Evolutionary conservation across 2,329 filamentous ascomycete species (phyloP), one percentile per base, ranked within the genome.

Genomic region (Plenodomus lindquistii): DNA sequence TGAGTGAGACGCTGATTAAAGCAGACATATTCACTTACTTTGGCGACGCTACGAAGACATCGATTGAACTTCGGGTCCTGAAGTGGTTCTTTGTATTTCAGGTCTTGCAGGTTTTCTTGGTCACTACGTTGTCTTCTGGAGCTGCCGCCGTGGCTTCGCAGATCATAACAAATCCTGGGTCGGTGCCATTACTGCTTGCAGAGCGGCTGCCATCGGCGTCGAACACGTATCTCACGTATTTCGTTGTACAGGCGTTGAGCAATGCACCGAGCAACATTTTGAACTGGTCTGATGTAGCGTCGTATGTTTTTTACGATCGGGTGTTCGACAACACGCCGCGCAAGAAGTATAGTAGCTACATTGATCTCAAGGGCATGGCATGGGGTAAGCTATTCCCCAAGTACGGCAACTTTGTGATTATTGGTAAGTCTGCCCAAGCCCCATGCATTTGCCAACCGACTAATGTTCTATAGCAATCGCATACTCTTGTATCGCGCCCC

Each of bases 151-250:
- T 89, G 0, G 79, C 85, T 1, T 75, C 81, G 19, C 62, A 84
- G 17, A 85, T 95, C 40, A 76, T 85, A 13, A 34, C 84, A 0
- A 61, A 90, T 3, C 91, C 91, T 0, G 69, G 76, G 2, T 74
- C 74, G 0, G 82, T 85, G 6, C 84, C 90, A 0, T 74, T 69
- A 0, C 73, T 95, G 34, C 79, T 96, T 3, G 87, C 91, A 0
- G 65, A 79, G 15, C 87, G 89, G 49, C 79, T 99, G 5, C 94
- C 94, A 16, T 86, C 83, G 46, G 86, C 91, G 0, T 92, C 91
- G 52, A 97, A 96, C 74, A 95, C 97, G 68, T 99, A 97, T 73
- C 86, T 97, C 17, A 90, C 88, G 0, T 99, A 97, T 75, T 95
- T 99, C 58, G 84, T 97, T 24, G 83, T 99, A 2, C 94, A 97